phyloP scores from a whole-genome alignment of 192 early-diverging fungal species.

The Pilobolus umbonatus region DNA sequence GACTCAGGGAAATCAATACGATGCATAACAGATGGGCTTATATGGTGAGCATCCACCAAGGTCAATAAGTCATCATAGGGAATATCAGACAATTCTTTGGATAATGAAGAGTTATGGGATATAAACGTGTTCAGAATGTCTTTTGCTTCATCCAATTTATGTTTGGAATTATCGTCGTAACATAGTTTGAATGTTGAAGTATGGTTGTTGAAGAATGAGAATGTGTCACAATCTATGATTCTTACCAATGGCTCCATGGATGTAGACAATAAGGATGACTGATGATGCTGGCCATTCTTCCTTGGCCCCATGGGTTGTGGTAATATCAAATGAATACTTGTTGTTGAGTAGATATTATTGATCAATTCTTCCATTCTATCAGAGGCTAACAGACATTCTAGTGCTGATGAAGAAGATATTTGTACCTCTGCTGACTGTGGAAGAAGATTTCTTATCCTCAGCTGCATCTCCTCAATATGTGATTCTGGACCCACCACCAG shows the following conservation, averaged over 20 bases:
- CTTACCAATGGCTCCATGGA: too few species aligned
- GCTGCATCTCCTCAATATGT: constrained; percentile 44
- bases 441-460: constrained; percentile 5
- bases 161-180: constrained; percentile 6
- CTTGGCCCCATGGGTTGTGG: too few species aligned
- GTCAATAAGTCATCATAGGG: too few species aligned
- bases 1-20: constrained; percentile 13
- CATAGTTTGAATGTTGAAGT: constrained; percentile 1
- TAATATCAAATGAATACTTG: constrained; percentile 2
- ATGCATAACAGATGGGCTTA: constrained; percentile 14
- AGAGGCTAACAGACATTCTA: neutral
- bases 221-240: too few species aligned
- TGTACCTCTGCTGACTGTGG: constrained; percentile 4
- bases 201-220: too few species aligned
- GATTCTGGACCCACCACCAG: constrained; percentile 50
- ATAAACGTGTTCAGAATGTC: too few species aligned
- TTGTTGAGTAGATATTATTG: neutral
- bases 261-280: too few species aligned
- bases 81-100: too few species aligned
- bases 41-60: neutral
- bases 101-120: too few species aligned
- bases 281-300: too few species aligned
- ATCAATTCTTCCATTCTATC: constrained; percentile 3
- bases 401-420: constrained; percentile 5
- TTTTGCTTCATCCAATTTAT: neutral